These are phyloP conservation scores for Castanea mollissima DNA, from an alignment of 306 rosid species.

Conservation along the genomic window DNA sequence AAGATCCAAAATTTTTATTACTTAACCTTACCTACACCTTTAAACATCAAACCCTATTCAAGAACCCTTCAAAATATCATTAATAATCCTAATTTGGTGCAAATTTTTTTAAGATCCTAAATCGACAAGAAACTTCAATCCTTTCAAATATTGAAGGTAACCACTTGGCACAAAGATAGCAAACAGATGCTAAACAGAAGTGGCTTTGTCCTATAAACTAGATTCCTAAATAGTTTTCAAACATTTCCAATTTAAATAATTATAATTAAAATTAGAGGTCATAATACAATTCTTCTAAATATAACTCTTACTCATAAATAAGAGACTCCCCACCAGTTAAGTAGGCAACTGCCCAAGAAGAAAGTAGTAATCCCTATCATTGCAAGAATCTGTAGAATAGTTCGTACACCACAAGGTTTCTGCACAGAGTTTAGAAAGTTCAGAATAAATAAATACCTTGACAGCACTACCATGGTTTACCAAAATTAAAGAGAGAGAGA, in stretches of 20 bases:
- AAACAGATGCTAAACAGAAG: not conserved
- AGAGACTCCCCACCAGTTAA: conserved; percentile 63
- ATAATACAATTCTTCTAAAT: conserved; percentile 13
- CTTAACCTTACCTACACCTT: no score
- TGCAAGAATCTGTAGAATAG: conserved; percentile 46
- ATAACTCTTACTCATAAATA: conserved; percentile 63
- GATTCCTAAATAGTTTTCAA: no score
- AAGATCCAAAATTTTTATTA: no score
- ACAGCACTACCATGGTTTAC: conserved; percentile 8
- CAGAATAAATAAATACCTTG: conserved; percentile 8
- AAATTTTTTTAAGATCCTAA: no score
- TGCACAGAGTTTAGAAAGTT: conserved; percentile 35
- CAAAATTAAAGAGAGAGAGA: not conserved
- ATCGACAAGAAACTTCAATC: not conserved
- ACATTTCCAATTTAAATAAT: no score
- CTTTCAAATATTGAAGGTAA: not conserved
- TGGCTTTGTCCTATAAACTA: not conserved
- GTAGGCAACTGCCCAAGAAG: conserved; percentile 87
- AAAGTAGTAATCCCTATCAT: conserved; percentile 77
- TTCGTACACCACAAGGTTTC: conserved; percentile 93
- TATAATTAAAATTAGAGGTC: not conserved
- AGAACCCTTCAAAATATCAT: no score
- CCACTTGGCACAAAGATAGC: not conserved
- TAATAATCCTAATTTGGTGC: no score
- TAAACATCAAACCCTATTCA: no score